These are phyloP conservation scores for Nothophoma quercina DNA, from an alignment of 2,329 filamentous ascomycete species.

Conservation along the genomic window DNA sequence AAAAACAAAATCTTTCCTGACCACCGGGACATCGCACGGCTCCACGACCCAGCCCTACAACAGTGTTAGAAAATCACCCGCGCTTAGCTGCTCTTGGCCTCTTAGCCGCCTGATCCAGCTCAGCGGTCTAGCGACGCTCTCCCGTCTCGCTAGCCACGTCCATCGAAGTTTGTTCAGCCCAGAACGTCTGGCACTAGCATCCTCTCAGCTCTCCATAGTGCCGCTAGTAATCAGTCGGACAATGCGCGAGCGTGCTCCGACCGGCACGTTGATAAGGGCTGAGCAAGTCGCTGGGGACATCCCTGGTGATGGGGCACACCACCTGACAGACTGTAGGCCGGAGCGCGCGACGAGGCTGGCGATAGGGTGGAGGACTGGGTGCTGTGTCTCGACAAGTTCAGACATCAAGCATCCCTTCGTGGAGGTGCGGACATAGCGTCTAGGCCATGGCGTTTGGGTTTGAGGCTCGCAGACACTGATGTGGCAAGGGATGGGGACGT, in stretches of 20 bases:
- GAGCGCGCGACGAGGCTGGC: conserved; percentile 6
- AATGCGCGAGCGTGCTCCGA: not conserved
- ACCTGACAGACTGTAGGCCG: not conserved
- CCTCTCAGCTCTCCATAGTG: conserved; percentile 14
- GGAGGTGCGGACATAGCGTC: not conserved
- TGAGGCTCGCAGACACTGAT: not conserved
- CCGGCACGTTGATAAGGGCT: conserved; percentile 5
- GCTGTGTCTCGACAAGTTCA: conserved; percentile 2
- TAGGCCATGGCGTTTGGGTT: not conserved
- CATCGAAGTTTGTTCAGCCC: conserved; percentile 4
- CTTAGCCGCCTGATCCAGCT: conserved; percentile 6
- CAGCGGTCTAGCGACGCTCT: conserved; percentile 13
- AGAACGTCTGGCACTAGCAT: conserved; percentile 10
- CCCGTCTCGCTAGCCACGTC: conserved; percentile 8
- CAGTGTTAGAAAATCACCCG: not conserved
- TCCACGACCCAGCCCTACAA: conserved; percentile 3
- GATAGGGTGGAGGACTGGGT: not conserved
- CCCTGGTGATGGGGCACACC: conserved; percentile 4
- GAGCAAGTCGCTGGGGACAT: not conserved
- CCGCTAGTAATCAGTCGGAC: not conserved
- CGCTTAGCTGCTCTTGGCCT: conserved; percentile 1
- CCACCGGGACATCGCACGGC: not conserved
- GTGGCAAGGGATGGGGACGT: not conserved
- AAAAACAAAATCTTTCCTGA: not conserved
- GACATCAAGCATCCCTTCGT: not conserved